Evolutionary conservation across 257 asterid genomes (phyloP).

Genomic region (Osmanthus fragrans): DNA sequence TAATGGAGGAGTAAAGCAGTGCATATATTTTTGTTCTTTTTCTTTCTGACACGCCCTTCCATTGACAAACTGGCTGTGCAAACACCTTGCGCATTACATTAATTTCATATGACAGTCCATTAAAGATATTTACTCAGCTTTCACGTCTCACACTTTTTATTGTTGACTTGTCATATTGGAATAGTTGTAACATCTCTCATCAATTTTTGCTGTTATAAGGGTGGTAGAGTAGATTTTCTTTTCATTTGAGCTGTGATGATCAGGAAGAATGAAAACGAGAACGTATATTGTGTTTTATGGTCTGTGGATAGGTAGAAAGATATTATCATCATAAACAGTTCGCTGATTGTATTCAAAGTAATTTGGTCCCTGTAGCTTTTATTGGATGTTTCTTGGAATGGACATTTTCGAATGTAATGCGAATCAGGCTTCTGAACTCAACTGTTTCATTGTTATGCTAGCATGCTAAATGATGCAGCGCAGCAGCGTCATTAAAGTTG

Average conservation of each 20-base stretch:
- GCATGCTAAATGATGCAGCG: no score
- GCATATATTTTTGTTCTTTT: background rate
- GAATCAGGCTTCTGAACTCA: no score
- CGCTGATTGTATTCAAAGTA: no score
- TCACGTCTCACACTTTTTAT: background rate
- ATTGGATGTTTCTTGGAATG: background rate
- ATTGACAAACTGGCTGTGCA: background rate
- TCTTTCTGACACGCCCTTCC: slow-evolving; percentile 10
- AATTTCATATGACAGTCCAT: background rate
- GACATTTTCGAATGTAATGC: background rate
- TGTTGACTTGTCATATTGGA: background rate
- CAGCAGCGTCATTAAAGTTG: no score
- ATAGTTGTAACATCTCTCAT: background rate
- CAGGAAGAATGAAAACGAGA: background rate
- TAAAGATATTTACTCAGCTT: background rate
- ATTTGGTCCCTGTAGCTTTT: background rate
- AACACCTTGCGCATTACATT: no score
- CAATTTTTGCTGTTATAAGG: background rate
- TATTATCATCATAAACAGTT: no score
- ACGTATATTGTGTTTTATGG: background rate
- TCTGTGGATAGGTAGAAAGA: background rate
- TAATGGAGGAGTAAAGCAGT: slow-evolving; percentile 5
- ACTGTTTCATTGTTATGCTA: no score
- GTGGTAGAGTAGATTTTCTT: background rate
- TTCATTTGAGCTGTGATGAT: background rate